Base-by-base conservation (phyloP, 768 basidiomycete genomes). In the Wakefieldia striispora region DNA sequence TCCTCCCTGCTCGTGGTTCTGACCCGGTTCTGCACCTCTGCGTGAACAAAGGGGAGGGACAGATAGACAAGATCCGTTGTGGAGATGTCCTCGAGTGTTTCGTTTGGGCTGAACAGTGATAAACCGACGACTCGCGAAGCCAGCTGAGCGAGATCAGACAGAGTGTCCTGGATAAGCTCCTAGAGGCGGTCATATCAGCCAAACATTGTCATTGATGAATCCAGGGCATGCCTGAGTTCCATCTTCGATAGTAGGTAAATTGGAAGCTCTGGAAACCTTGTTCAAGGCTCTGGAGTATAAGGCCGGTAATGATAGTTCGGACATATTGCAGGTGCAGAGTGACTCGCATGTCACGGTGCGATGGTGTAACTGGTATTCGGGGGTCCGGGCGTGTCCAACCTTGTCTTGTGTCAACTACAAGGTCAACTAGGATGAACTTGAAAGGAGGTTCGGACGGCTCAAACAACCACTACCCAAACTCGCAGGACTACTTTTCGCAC, bases 41-140 rank as follows among this genome's bases (percentile, higher is more conserved):
- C 80, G 31, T 73, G 63, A 19, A 83, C 75, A 60, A 78, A 93
- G 0, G 88, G 84, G 4, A 90, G 81, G 35, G 83, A 73, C 11
- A 95, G 74, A 67, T 90, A 94, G 2, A 85, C 70, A 31, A 94
- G 70, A 70, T 93, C 82, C 29, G 75, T 69, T 2, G 91, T 91
- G 3, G 87, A 75, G 47, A 95, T 82, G 65, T 95, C 92, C 39
- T 91, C 87, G 16, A 93, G 70, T 0, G 75, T 75, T 61, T 95
- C 92, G 60, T 95, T 95, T 4, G 84, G 74, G 50, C 91, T 93
- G 71, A 95, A 92, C 31, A 95, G 69, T 0, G 81, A 79, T 38
- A 94, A 72, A 34, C 74, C 75, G 21, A 75, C 56, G 47, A 92
- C 74, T 21, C 82, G 78, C 27, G 75, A 69, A 40, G 73, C 70